These are phyloP conservation scores for Ogataea wickerhamii DNA, from an alignment of 805 yeast genomes.

Conservation along the genomic window DNA sequence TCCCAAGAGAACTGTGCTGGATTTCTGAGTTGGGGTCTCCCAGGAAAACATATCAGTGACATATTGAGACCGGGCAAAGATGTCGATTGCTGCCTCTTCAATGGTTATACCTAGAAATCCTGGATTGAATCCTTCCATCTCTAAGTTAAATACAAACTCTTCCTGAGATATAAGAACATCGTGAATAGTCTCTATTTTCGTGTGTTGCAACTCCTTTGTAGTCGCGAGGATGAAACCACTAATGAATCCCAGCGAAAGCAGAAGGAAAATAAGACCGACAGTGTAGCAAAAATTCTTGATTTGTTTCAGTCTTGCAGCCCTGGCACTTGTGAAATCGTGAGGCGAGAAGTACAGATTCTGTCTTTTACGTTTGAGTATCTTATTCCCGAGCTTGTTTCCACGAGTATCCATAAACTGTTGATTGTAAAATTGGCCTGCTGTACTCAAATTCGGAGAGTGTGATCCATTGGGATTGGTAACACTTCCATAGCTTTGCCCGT, in stretches of 20 bases:
- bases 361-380: constrained; percentile 20
- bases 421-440: constrained; percentile 3
- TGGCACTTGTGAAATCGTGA: constrained; percentile 34
- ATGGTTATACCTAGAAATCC: constrained; percentile 71
- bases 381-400: constrained; percentile 9
- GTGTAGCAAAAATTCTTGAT: constrained; percentile 39
- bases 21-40: constrained; percentile 1
- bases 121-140: constrained; percentile 80
- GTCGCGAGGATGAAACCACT: constrained; percentile 84
- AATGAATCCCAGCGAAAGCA: constrained; percentile 71
- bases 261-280: constrained; percentile 40
- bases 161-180: constrained; percentile 79
- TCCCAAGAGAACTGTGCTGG: constrained; percentile 69
- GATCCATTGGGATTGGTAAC: constrained; percentile 10
- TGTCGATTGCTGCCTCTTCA: constrained; percentile 67
- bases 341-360: constrained; percentile 33
- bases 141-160: constrained; percentile 76
- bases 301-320: constrained; percentile 29
- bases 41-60: constrained; percentile 20
- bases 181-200: constrained; percentile 56
- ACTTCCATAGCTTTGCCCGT: constrained; percentile 17
- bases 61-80: constrained; percentile 73
- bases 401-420: constrained; percentile 16
- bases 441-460: not conserved
- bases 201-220: constrained; percentile 72